Evolutionary conservation across 805 yeast genomes (phyloP), one percentile per base, ranked within the genome.

Genomic region (Hermanozyma aechmeae): DNA sequence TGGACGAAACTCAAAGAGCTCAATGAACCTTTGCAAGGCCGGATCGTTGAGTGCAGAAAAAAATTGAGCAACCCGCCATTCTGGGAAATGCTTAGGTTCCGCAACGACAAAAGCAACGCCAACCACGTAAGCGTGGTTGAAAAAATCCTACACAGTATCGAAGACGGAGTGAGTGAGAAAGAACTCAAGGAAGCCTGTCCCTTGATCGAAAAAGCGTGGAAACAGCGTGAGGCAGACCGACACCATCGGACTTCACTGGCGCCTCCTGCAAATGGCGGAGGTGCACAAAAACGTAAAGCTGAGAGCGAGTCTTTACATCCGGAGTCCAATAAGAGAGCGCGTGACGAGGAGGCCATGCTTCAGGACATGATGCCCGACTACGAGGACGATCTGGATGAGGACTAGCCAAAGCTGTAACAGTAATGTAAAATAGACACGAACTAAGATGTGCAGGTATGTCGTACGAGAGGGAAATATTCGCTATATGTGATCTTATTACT

Each of bases 91-190:
- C 52, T 89, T 33, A 66, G 99, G 35, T 92, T 89, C 53, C 69
- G 99, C 50, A 95, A 92, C 57, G 99, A 92, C 54, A 92, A 92
- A 49, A 55, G 71, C 12, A 79, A 82, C 47, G 97, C 94, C 6
- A 92, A 92, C 52, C 95, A 85, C 52, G 54, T 76, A 11, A 63
- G 76, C 9, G 86, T 83, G 15, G 95, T 87, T 5, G 75, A 75
- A 35, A 89, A 81, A 48, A 86, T 92, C 19, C 56, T 89, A 25
- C 74, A 76, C 38, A 79, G 93, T 48, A 92, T 92, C 23, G 73
- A 76, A 37, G 97, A 89, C 52, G 79, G 89, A 1, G 95, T 92
- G 2, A 66, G 75, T 12, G 75, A 80, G 39, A 81, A 84, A 32
- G 95, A 89, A 38, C 58, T 93, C 24, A 58, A 71, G 4, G 71